phyloP scores from a whole-genome alignment of 2,329 filamentous ascomycete species.

The Aspergillus phoenicis region DNA sequence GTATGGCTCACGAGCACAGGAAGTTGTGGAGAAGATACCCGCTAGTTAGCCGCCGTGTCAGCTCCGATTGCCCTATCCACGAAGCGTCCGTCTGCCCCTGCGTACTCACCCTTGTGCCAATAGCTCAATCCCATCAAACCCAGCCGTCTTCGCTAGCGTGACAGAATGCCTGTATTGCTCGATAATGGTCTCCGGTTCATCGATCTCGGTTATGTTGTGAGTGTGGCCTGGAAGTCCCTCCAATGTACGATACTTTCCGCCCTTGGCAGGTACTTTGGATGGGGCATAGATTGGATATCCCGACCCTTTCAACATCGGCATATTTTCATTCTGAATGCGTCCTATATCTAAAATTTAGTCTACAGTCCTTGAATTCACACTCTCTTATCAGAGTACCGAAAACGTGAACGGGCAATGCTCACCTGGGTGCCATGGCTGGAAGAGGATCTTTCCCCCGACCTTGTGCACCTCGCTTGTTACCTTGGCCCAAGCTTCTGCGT shows the following conservation, averaged over 20 bases:
- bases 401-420: not conserved
- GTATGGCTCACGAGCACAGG: not conserved
- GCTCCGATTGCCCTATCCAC: slow-evolving; percentile 11
- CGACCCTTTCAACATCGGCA: slow-evolving; percentile 23
- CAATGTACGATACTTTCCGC: slow-evolving; percentile 24
- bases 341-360: not conserved
- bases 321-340: slow-evolving; percentile 25
- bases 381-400: no score
- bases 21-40: slow-evolving; percentile 6
- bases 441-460: slow-evolving; percentile 25
- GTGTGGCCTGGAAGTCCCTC: slow-evolving; percentile 21
- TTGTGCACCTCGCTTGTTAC: slow-evolving; percentile 26
- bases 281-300: slow-evolving; percentile 25
- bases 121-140: slow-evolving; percentile 22
- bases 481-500: slow-evolving; percentile 25
- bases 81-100: no score
- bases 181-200: slow-evolving; percentile 14
- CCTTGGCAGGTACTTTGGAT: slow-evolving; percentile 17
- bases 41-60: not conserved
- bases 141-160: slow-evolving; percentile 15
- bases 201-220: slow-evolving; percentile 16
- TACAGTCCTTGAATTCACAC: no score
- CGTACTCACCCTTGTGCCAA: slow-evolving; percentile 15
- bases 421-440: slow-evolving; percentile 31
- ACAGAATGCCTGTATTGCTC: slow-evolving; percentile 17